Base-by-base conservation (phyloP, 208 protist genomes). In the Leishmania aethiopica region DNA sequence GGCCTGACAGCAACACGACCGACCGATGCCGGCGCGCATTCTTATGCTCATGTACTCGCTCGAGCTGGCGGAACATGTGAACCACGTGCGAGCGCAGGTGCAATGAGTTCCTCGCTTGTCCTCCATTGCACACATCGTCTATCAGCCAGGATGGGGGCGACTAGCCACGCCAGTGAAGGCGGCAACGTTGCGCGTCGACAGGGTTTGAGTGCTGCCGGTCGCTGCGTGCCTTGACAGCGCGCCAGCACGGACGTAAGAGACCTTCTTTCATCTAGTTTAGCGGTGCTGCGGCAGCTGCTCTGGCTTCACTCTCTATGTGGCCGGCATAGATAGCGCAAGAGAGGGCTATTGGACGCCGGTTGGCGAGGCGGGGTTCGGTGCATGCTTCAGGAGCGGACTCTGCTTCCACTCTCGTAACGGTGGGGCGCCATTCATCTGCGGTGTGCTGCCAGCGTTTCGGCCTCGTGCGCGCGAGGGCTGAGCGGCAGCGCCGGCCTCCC, bases 51-150 rank as follows among this genome's bases (percentile, higher is more conserved):
- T 78, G 51, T 90, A 92, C 28, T 80, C 85, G 2, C 82, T 79
- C 57, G 91, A 84, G 10, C 47, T 98, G 47, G 89, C 94, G 7
- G 84, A 84, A 74, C 98, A 98, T 84, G 83, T 98, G 78, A 98
- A 96, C 72, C 66, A 72, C 1, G 89, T 95, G 17, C 88, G 95
- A 8, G 85, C 81, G 17, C 79, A 87, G 40, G 77, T 92, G 73
- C 86, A 90, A 17, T 19, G 87, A 40, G 83, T 66, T 42, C 69
- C 77, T n/a, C 81, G 78, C 28, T 85, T 97, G 35, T 84, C 89
- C 35, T 71, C 80, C 13, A 90, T 96, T 45, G 92, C 85, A 17
- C 94, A 91, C 87, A 90, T 90, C 75, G 66, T 92, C 28, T 95
- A 86, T 79, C 62, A 92, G 40, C 90, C 87, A 49, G 45, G 45